Evolutionary conservation across 306 rosid species (phyloP).

Genomic region (cucumber (Cucumis sativus)): DNA sequence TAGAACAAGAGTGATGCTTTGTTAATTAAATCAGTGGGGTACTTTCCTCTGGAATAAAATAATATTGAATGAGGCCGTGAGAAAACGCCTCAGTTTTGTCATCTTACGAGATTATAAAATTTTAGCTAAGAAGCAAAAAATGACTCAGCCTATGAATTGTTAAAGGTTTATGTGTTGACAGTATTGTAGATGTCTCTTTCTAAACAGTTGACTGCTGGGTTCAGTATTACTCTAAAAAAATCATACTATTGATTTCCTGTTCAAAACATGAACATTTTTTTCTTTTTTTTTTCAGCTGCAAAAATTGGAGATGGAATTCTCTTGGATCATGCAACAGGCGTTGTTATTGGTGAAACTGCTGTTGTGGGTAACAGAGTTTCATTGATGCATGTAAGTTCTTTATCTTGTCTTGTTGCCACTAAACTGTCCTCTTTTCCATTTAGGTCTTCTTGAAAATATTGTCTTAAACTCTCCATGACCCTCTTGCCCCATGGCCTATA

Average conservation of each 20-base stretch:
- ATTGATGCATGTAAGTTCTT: conserved; percentile 70
- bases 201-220: conserved; percentile 9
- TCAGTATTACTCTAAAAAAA: background rate
- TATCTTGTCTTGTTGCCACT: conserved; percentile 7
- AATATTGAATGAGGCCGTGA: background rate
- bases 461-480: background rate
- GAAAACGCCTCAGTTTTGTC: background rate
- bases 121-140: background rate
- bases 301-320: conserved; percentile 90
- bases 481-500: background rate
- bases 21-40: background rate
- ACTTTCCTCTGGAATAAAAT: background rate
- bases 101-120: background rate
- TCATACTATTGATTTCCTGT: background rate
- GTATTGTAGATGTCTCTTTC: conserved; percentile 5
- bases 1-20: background rate
- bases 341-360: conserved; percentile 98
- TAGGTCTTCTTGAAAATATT: background rate
- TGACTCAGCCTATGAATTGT: background rate
- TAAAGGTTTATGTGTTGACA: background rate
- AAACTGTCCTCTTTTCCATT: background rate
- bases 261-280: background rate
- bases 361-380: conserved; percentile 87
- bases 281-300: conserved; percentile 45
- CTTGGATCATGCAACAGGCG: conserved; percentile 90